Base-by-base conservation (phyloP, 1,139 yeast species). In the Zygosaccharomyces pseudobailii region DNA sequence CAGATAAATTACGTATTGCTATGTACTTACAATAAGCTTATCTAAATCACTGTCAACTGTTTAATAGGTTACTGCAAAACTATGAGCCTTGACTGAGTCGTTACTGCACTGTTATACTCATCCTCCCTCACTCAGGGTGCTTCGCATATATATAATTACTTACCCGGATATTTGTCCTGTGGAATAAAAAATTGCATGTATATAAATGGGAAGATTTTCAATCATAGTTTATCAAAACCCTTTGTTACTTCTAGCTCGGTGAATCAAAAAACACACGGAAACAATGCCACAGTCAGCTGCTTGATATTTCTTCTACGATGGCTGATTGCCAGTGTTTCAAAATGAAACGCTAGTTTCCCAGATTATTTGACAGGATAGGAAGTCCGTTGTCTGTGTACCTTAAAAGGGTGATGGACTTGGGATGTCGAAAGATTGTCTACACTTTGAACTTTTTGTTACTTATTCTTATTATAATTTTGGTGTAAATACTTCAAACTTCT, bases 1-100 rank as follows among this genome's bases (percentile, higher is more conserved):
- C 92, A 92, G 96, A 83, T 89, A 88, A 85, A 69, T 54, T 38
- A 38, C 41, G 23, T 38, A 38, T 25, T 38, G 41, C 34, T 38
- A 32, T 38, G 41, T 38, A 38, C 28, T 34, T 38, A 23, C 37
- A 34, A 22, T 34, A 22, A 6, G 35, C 43, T 28, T 33, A 20
- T 38, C 25, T 38, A 38, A 38, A 27, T 33, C 41, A 38, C 41
- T 43, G 49, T 46, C 46, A 49, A 49, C 34, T 34, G 41, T 30
- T 40, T 27, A 30, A 21, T 30, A 10, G 13, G 17, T 9, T 30
- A n/a, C 19, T 19, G 10, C 13, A 9, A n/a, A 10, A 30, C 13
- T 6, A n/a, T 19, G 3, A 9, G 19, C 19, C 33, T 19, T 30
- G 23, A 13, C 19, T 27, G 10, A 27, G 33, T 6, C 8, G 27